These are phyloP conservation scores for Colletotrichum karsti DNA, from an alignment of 2,329 filamentous ascomycete genomes.

Conservation along the genomic window DNA sequence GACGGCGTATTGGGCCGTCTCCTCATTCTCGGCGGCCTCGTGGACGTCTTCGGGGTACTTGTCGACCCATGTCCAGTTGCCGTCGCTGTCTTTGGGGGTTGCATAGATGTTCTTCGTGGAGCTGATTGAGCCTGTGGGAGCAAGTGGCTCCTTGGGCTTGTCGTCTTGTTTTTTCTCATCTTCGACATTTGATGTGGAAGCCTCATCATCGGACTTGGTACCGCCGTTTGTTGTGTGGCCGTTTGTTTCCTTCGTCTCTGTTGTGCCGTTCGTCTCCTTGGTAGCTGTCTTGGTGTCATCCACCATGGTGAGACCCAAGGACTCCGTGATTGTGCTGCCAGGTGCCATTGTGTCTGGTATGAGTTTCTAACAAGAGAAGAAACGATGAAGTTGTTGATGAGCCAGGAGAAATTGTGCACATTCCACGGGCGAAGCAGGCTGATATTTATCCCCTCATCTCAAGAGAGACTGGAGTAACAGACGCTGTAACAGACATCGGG, in stretches of 20 bases:
- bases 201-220: conserved; percentile 6
- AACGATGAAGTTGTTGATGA: not conserved
- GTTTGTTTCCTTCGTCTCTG: not conserved
- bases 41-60: conserved; percentile 62
- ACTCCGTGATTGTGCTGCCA: conserved; percentile 2
- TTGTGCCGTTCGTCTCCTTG: conserved; percentile 4
- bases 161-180: conserved; percentile 30
- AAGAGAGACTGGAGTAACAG: too few relatives aligned
- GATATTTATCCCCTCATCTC: not conserved
- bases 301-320: not conserved
- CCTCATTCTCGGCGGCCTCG: conserved; percentile 66
- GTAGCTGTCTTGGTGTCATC: not conserved
- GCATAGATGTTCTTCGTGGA: conserved; percentile 52
- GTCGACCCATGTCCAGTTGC: conserved; percentile 63
- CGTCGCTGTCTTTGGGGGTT: conserved; percentile 54
- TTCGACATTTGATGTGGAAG: conserved; percentile 31
- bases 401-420: not conserved
- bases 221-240: not conserved
- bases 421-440: not conserved
- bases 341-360: conserved; percentile 10
- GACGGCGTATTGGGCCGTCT: conserved; percentile 69
- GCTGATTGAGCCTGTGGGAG: conserved; percentile 43
- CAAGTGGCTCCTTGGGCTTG: conserved; percentile 35
- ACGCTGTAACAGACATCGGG: too few relatives aligned
- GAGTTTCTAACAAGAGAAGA: not conserved